Conservation (phyloP, 495 filamentous ascomycete species). For the Podospora sp. region DNA sequence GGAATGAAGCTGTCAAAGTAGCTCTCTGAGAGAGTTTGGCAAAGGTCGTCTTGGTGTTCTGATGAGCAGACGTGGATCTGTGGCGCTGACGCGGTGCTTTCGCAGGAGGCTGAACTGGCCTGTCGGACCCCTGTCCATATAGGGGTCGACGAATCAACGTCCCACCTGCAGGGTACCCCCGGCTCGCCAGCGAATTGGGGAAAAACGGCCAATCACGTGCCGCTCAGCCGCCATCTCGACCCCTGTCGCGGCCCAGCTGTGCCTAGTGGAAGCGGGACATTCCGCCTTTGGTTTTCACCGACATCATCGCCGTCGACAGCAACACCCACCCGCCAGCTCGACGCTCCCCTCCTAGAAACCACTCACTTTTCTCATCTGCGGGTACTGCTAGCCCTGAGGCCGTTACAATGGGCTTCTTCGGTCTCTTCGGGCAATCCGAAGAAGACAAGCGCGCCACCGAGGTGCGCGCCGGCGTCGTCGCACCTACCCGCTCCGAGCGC, state of each 20-base stretch:
- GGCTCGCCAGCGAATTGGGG: not conserved
- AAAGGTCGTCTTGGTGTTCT: not conserved
- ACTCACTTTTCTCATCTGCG: not conserved
- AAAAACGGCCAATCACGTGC: slow-evolving; percentile 10
- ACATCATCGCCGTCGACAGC: not conserved
- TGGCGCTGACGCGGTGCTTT: slow-evolving; percentile 13
- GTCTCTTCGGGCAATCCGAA: slow-evolving; percentile 46
- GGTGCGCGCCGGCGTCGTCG: slow-evolving; percentile 62
- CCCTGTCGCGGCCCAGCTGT: not conserved
- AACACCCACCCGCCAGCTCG: not conserved
- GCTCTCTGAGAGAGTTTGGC: not conserved
- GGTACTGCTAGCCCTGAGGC: not conserved
- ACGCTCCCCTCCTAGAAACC: not conserved
- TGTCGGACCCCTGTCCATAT: not conserved
- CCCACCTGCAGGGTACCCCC: not conserved
- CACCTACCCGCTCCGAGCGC: slow-evolving; percentile 76
- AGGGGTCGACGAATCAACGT: not conserved
- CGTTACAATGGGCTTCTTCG: slow-evolving; percentile 48
- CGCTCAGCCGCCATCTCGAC: not conserved
- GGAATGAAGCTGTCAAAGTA: not conserved
- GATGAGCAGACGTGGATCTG: not conserved
- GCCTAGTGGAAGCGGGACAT: slow-evolving; percentile 9
- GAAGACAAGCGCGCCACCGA: slow-evolving; percentile 54
- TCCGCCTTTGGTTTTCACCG: not conserved
- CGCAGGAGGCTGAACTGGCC: slow-evolving; percentile 4